These are phyloP conservation scores for Mytilinidion resinicola DNA, from an alignment of 495 filamentous ascomycete genomes.

Conservation along the genomic window DNA sequence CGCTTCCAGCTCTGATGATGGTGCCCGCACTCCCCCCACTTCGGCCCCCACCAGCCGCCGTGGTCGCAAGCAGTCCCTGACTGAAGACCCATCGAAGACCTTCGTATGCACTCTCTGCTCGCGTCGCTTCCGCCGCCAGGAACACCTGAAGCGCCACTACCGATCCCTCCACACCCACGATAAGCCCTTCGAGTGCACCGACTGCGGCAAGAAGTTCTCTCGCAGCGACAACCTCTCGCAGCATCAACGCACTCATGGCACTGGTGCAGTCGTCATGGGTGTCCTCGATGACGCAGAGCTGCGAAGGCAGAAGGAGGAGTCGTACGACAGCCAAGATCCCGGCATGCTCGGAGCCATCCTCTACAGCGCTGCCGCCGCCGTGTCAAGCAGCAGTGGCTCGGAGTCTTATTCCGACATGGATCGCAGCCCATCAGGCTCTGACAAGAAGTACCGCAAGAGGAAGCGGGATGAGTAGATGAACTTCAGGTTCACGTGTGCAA, in stretches of 20 bases:
- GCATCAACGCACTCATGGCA: slow-evolving; percentile 89
- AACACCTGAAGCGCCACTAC: slow-evolving; percentile 98
- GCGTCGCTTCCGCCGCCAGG: slow-evolving; percentile 95
- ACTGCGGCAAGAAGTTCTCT: slow-evolving; percentile 99
- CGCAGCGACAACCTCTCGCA: slow-evolving; percentile 95
- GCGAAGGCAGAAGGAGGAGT: slow-evolving; percentile 39
- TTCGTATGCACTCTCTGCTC: slow-evolving; percentile 95
- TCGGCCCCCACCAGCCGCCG: slow-evolving; percentile 76
- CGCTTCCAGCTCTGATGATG: slow-evolving; percentile 35
- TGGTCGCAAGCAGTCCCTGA: slow-evolving; percentile 96
- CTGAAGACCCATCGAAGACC: slow-evolving; percentile 96
- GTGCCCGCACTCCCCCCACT: slow-evolving; percentile 32
- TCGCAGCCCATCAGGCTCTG: slow-evolving; percentile 1
- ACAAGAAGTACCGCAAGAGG: slow-evolving; percentile 30
- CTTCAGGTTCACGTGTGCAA: background rate
- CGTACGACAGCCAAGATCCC: slow-evolving; percentile 52
- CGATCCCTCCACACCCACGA: slow-evolving; percentile 96
- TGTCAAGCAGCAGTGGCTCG: slow-evolving; percentile 18
- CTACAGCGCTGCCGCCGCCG: slow-evolving; percentile 65
- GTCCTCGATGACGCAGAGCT: slow-evolving; percentile 64
- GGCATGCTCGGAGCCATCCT: slow-evolving; percentile 61
- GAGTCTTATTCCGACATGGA: slow-evolving; percentile 19
- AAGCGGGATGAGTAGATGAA: slow-evolving; percentile 26
- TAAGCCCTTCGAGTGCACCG: slow-evolving; percentile 94
- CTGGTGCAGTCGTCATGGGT: slow-evolving; percentile 82